Evolutionary conservation across 768 basidiomycete species (phyloP), one percentile per base, ranked within the genome.

Genomic region (Pleurotus citrinopileatus): DNA sequence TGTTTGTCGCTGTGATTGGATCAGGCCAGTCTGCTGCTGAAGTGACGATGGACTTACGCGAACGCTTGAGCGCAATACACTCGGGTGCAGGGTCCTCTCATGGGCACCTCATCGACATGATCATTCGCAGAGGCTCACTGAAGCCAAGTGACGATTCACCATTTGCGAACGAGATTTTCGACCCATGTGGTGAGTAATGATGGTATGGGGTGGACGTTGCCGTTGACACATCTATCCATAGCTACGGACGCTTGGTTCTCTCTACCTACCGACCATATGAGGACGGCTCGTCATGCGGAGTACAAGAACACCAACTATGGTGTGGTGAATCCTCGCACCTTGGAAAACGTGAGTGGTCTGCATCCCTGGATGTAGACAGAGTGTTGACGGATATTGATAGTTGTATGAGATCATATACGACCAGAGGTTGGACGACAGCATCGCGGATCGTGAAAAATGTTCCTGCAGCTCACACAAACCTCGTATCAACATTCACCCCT

Each of bases 121-220:
- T 82, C 53, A 73, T 82, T 56, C 76, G 78, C 13, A 73, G 75
- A 59, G 78, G 78, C 12, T 72, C 74, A 0, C 60, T 81, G 42
- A 79, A 75, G 52, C 78, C 77, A 6, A 78, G 77, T 42, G 80
- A 82, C 54, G 78, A 79, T 54, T 74, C 76, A 1, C 76, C 76
- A 1, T 82, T 81, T 57, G 70, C 75, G 38, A 82, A 82, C 62
- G 78, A 80, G 57, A 75, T 81, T 4, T 82, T 81, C 57, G 77
- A 80, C 59, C 79, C 81, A 22, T 70, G 64, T 13, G 60, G 76
- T 76, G 58, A 55, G 75, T 65, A 10, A 25, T 26, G 5, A 8
- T 23, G 3, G 29, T 48, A 34, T n/a, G 12, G 23, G 22, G 19
- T 28, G 10, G 15, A 29, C 25, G 37, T 25, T 25, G 0, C 43